Evolutionary conservation across 345 rosid species (phyloP), one percentile per base, ranked within the genome.

Genomic region (Populus simonii): DNA sequence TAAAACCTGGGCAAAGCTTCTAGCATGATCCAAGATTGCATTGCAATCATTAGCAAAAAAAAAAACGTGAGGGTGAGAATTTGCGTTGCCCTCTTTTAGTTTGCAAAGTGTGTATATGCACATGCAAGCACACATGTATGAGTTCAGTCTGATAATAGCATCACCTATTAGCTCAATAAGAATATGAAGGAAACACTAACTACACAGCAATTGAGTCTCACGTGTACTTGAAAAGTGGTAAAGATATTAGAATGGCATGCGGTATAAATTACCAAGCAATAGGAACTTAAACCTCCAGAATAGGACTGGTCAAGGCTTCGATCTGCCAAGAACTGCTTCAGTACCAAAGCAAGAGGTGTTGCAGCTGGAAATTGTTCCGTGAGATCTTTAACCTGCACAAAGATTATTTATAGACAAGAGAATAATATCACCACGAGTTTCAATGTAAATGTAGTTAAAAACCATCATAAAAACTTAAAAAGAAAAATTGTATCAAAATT

Each of bases 251-350:
- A 65, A 20, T 49, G 47, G 25, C 25, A 76, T 41, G 71, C 27
- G 39, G 55, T 66, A 79, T 25, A 33, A 81, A 86, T 87, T 81
- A 93, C 98, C 93, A 95, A 87, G 86, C 99, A 93, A 84, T 95
- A 91, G 75, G 99, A 95, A 86, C 97, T 95, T 87, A 95, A 92
- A 82, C 99, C 99, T 59, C 99, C 99, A 80, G 99, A 95, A 82
- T 95, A 95, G 75, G 98, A 91, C 73, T 93, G 98, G 74, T 95
- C 99, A 86, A 93, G 89, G 89, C 94, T 90, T 80, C 99, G 99
- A 83, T 92, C 98, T 70, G 98, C 99, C 89, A 95, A 86, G 88
- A 95, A 95, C 87, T 92, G 94, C 88, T 95, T 95, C 83, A 95
- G 87, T 80, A 92, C 92, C 92, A 95, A 89, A 81, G 99, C 99